These are phyloP conservation scores for Protomyces inouyei DNA, from an alignment of 1,139 yeast genomes.

Conservation along the genomic window DNA sequence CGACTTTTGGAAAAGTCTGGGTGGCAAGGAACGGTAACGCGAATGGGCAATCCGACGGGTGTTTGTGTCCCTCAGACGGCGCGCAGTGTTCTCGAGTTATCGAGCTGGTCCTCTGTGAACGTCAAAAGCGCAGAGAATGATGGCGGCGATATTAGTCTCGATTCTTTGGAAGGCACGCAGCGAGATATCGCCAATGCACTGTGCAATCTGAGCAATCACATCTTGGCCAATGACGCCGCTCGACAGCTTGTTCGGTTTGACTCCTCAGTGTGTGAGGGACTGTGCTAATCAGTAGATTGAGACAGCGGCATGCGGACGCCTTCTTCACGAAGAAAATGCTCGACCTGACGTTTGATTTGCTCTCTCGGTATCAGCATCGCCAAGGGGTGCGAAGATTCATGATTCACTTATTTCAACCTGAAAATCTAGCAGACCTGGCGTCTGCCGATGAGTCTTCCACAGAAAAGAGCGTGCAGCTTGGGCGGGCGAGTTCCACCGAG, in stretches of 20 bases:
- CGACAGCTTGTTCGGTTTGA: constrained; percentile 46
- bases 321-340: constrained; percentile 58
- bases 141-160: constrained; percentile 4
- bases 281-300: constrained; percentile 44
- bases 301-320: constrained; percentile 50
- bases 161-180: constrained; percentile 40
- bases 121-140: background rate
- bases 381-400: constrained; percentile 61
- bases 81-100: constrained; percentile 30
- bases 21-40: constrained; percentile 63
- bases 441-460: background rate
- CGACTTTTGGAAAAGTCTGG: constrained; percentile 79
- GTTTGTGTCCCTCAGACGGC: constrained; percentile 40
- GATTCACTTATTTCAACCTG: constrained; percentile 52
- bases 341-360: constrained; percentile 54
- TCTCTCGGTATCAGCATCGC: constrained; percentile 65
- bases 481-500: background rate
- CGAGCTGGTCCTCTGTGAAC: constrained; percentile 3
- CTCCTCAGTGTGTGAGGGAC: background rate
- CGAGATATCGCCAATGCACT: constrained; percentile 50
- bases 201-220: constrained; percentile 58
- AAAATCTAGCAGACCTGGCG: background rate
- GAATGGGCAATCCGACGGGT: constrained; percentile 52
- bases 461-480: background rate
- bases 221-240: constrained; percentile 60